These are phyloP conservation scores for Aristolochia contorta DNA, from an alignment of 164 flowering plant species.

Conservation along the genomic window DNA sequence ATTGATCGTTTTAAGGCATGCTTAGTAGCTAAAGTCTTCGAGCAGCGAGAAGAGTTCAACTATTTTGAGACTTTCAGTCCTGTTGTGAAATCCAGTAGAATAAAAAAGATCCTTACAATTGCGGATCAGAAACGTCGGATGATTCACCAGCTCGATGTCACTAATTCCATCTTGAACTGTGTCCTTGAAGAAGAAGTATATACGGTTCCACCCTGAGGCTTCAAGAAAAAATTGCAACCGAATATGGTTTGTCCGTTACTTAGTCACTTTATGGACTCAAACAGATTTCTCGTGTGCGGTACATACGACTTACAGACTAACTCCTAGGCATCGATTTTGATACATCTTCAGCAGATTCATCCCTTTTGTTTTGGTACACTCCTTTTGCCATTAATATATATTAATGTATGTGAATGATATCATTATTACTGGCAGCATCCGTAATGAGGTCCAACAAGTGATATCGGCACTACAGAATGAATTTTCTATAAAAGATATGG, in stretches of 20 bases:
- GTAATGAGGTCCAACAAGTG: not conserved
- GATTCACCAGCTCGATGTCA: no score
- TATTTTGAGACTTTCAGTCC: not conserved
- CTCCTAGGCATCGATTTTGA: not conserved
- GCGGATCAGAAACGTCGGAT: no score
- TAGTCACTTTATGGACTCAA: no score
- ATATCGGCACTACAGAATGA: not conserved
- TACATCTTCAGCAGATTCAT: not conserved
- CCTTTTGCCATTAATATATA: not conserved
- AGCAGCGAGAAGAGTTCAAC: not conserved
- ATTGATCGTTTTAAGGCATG: not conserved
- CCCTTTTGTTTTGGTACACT: not conserved
- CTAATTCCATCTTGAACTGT: not conserved
- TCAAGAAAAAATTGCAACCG: no score
- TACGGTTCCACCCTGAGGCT: not conserved
- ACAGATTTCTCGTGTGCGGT: not conserved
- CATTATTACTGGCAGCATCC: not conserved
- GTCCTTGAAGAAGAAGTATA: not conserved
- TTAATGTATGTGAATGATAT: no score
- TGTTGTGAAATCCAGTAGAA: not conserved
- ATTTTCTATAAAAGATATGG: not conserved
- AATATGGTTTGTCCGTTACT: no score
- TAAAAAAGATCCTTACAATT: no score
- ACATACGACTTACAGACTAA: not conserved
- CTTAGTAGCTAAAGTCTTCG: not conserved